Conservation (phyloP, 1,284 basidiomycete species). For the Ceraceosorus bombacis region DNA sequence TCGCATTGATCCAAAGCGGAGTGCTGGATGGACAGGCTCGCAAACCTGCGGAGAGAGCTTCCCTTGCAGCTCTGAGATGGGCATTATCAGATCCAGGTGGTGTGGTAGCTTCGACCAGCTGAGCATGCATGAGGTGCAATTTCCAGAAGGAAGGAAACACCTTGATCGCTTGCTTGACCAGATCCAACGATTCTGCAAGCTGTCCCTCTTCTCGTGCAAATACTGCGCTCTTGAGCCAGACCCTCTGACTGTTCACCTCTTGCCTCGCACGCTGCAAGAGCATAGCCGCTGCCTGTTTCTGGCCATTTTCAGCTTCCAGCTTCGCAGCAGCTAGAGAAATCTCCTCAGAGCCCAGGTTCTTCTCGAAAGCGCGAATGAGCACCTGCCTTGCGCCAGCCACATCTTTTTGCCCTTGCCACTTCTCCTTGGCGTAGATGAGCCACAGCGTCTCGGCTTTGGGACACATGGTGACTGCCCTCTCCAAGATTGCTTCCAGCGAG, state of each 20-base stretch:
- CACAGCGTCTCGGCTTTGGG: constrained; percentile 91
- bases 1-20: constrained; percentile 79
- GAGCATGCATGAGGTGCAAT: constrained; percentile 91
- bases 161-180: constrained; percentile 64
- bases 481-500: constrained; percentile 72
- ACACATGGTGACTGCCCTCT: constrained; percentile 74
- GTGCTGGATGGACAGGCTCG: constrained; percentile 68
- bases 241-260: constrained; percentile 81
- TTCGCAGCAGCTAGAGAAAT: constrained; percentile 97
- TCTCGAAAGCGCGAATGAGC: constrained; percentile 80
- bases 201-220: constrained; percentile 84
- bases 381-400: constrained; percentile 77
- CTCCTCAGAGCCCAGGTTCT: constrained; percentile 90
- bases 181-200: constrained; percentile 64
- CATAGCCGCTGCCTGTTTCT: constrained; percentile 73
- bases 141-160: constrained; percentile 83
- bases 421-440: constrained; percentile 95
- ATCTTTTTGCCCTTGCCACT: constrained; percentile 73
- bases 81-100: constrained; percentile 4
- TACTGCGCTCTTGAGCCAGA: constrained; percentile 96
- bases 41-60: constrained; percentile 9
- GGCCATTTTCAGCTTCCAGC: constrained; percentile 86
- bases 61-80: constrained; percentile 10
- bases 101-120: constrained; percentile 54
- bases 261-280: constrained; percentile 77